Evolutionary conservation across 1,284 basidiomycete species (phyloP), one percentile per base, ranked within the genome.

Genomic region (Cutaneotrichosporon cutaneum): DNA sequence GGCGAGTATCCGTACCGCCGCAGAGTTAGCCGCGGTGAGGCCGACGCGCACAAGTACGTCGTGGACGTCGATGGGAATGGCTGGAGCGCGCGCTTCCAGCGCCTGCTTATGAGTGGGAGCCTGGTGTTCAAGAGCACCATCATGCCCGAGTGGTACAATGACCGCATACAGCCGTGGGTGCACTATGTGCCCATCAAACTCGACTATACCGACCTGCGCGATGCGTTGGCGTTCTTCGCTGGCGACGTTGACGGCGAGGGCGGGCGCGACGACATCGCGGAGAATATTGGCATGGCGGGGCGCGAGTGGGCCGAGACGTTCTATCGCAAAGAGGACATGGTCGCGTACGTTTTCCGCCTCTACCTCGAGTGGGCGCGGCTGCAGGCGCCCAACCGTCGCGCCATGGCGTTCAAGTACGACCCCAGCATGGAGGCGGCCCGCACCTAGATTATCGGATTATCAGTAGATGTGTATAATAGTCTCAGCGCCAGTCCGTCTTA

Each of bases 51-150:
- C 62, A 74, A 74, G 65, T 78, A 73, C 59, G 58, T 76, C 9
- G 44, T 77, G n/a, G 76, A 77, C 58, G 66, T 77, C 9, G 86
- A 88, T 66, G 87, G 87, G 2, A 87, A 89, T 67, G 87, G 85
- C 1, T 88, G 87, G 87, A 87, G 85, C 10, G 83, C 85, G 33
- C 83, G 88, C 1, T 89, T 88, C 67, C 68, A 74, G 59, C 67
- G 76, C n/a, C 67, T 79, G 1, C 58, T 79, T n/a, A 59, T 65
- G 16, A 70, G 70, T 3, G 76, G 76, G 14, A 70, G 71, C 7
- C 55, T 77, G 47, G 67, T 79, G 18, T 73, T 78, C 70, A 79
- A 79, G 67, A 58, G 65, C 4, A 77, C 77, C 18, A 69, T 75
- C 60, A 72, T 73, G 68, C 73, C 70, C 68, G 62, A 66, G 66